phyloP scores from a whole-genome alignment of 2,329 filamentous ascomycete genomes.

The Ramularia endophylla region DNA sequence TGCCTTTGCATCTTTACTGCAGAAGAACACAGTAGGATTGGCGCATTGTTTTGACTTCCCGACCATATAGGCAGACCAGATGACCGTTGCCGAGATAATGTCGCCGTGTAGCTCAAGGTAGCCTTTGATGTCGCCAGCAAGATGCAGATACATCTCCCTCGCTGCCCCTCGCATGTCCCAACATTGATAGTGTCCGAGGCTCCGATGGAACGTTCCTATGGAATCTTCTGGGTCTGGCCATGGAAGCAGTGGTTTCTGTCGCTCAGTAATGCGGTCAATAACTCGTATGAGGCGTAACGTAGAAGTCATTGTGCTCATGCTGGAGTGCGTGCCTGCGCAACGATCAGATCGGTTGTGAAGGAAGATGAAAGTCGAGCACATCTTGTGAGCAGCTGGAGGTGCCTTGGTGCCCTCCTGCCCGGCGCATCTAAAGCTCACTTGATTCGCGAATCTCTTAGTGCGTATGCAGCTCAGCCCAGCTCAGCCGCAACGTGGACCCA shows the following conservation, averaged over 20 bases:
- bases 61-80: slow-evolving; percentile 8
- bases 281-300: slow-evolving; percentile 1
- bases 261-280: background rate
- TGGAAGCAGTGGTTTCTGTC: background rate
- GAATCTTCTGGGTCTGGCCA: slow-evolving; percentile 7
- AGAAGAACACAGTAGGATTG: slow-evolving; percentile 6
- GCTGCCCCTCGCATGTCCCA: slow-evolving; percentile 7
- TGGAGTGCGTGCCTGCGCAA: no score
- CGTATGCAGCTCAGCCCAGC: background rate
- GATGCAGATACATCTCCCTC: slow-evolving; percentile 1
- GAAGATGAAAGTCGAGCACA: no score
- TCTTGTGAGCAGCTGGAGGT: background rate
- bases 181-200: slow-evolving; percentile 4
- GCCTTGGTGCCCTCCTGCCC: no score
- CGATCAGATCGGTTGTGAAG: no score
- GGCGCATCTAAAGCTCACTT: no score
- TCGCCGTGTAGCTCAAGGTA: slow-evolving; percentile 7
- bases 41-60: slow-evolving; percentile 4
- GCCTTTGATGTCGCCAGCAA: slow-evolving; percentile 6
- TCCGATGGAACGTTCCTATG: slow-evolving; percentile 1
- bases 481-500: no score
- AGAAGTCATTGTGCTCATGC: slow-evolving; percentile 4
- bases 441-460: background rate
- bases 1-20: slow-evolving; percentile 4
- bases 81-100: slow-evolving; percentile 2